Evolutionary conservation across 352 stramenopile genomes (phyloP), one percentile per base, ranked within the genome.

Genomic region (Phytophthora sp.): DNA sequence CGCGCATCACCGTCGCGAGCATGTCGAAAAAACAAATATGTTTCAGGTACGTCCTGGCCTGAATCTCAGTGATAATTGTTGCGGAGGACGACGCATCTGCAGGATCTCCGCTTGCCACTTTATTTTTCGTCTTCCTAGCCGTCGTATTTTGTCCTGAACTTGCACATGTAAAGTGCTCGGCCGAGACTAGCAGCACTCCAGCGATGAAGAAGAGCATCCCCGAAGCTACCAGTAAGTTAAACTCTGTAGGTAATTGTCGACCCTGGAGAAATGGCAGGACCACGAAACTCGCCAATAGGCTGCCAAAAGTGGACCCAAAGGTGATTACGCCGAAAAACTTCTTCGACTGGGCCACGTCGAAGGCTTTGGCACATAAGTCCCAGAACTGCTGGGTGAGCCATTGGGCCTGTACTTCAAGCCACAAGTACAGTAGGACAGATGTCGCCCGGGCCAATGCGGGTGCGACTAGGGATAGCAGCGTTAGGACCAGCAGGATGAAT

Each of bases 11-110:
- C 0, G 88, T 95, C 0, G 88, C 86, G 27, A 93, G 57, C 66
- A 95, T 78, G 38, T 95, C 88, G 44, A 95, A 95, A 41, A 95
- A 90, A 65, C 88, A 95, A 68, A 95, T 91, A 57, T 95, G 86
- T 50, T 92, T 85, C 27, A 95, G 66, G 47, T 95, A 95, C 13
- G 81, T 89, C 21, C 86, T 81, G 6, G 62, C 36, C 30, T 92
- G 80, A 38, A 96, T 93, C 21, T 94, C 84, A 1, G 62, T 63
- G 8, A 84, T 73, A 58, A 91, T 82, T 1, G 79, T 66, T 0
- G 66, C 45, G 0, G 71, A 80, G 11, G 80, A 67, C 3, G 64
- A 64, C 18, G 58, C 1, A 15, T 60, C 57, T 3, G 12, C 31
- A 26, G 29, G 18, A 26, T 58, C 39, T 35, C 57, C 47, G 6